These are phyloP conservation scores for Colletotrichum simmondsii DNA, from an alignment of 2,329 filamentous ascomycete genomes.

Conservation along the genomic window DNA sequence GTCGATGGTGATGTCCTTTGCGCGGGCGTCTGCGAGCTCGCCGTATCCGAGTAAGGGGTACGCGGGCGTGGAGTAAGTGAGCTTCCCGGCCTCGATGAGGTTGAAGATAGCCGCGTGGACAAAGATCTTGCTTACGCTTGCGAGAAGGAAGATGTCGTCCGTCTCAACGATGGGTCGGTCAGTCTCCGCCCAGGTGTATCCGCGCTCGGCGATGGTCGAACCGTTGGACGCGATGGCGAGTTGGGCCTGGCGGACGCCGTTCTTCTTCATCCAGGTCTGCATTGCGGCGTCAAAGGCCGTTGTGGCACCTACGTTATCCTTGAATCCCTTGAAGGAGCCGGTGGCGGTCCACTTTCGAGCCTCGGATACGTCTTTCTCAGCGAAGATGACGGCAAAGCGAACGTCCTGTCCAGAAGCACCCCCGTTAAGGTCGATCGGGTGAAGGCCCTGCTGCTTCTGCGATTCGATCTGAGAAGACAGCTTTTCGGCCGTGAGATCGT, in stretches of 20 bases:
- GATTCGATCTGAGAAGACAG: constrained; percentile 15
- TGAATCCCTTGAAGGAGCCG: constrained; percentile 23
- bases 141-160: constrained; percentile 32
- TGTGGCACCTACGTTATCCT: not conserved
- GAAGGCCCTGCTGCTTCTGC: constrained; percentile 20
- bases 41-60: constrained; percentile 27
- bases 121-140: constrained; percentile 36
- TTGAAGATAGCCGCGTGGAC: constrained; percentile 30
- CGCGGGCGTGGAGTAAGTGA: constrained; percentile 11
- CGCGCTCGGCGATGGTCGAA: constrained; percentile 22
- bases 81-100: constrained; percentile 23
- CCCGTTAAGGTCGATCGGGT: constrained; percentile 33
- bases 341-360: constrained; percentile 22
- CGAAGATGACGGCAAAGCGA: constrained; percentile 33
- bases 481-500: constrained; percentile 10
- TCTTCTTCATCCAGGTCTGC: constrained; percentile 29
- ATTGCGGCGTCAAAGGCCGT: constrained; percentile 14
- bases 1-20: constrained; percentile 28
- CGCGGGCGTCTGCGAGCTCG: constrained; percentile 14
- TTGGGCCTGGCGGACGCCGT: constrained; percentile 35
- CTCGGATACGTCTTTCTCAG: constrained; percentile 20
- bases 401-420: constrained; percentile 16
- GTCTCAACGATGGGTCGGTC: constrained; percentile 24
- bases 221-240: constrained; percentile 24
- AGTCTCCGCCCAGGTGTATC: constrained; percentile 35